Evolutionary conservation across 2,329 filamentous ascomycete genomes (phyloP), one percentile per base, ranked within the genome.

Genomic region (Colletotrichum truncatum): DNA sequence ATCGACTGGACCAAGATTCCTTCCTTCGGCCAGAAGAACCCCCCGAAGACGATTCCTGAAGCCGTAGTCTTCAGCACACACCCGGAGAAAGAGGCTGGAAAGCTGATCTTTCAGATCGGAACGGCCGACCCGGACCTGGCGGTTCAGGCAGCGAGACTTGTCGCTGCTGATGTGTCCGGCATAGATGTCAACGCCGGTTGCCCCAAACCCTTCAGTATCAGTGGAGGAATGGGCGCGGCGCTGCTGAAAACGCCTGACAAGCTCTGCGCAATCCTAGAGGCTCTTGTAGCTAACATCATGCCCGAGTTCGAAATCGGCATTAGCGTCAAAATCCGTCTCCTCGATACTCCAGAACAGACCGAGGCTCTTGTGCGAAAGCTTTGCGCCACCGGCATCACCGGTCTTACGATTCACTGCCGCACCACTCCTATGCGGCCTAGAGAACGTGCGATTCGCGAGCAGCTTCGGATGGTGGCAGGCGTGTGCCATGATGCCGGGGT

Each of bases 131-230:
- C 96, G 0, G 89, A 91, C 11, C 86, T 90, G 28, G 96, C 96
- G 1, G 94, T 98, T 0, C 82, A 92, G 75, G 94, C 95, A 1
- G 94, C 95, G 2, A 89, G 89, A 56, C 81, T 98, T 14, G 91
- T 99, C 18, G 96, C 94, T 0, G 86, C 82, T 11, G 93, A 98
- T 78, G 96, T 99, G 3, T 90, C 91, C 1, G 96, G 96, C 66
- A 98, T 99, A 71, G 96, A 98, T 76, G 91, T 99, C 67, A 99
- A 99, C 77, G 94, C 96, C 0, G 96, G 96, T n/a, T 99, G 96
- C 75, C 96, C 96, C 1, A 99, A 99, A 78, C 93, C 95, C 0
- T 99, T 99, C 79, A 97, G 93, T 73, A 97, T 95, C 2, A 87
- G 87, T 68, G 94, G 94, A 66, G 96, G 96, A 51, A 99, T 99